phyloP scores from a whole-genome alignment of 2,329 filamentous ascomycete species.

The Zasmidium cellare region DNA sequence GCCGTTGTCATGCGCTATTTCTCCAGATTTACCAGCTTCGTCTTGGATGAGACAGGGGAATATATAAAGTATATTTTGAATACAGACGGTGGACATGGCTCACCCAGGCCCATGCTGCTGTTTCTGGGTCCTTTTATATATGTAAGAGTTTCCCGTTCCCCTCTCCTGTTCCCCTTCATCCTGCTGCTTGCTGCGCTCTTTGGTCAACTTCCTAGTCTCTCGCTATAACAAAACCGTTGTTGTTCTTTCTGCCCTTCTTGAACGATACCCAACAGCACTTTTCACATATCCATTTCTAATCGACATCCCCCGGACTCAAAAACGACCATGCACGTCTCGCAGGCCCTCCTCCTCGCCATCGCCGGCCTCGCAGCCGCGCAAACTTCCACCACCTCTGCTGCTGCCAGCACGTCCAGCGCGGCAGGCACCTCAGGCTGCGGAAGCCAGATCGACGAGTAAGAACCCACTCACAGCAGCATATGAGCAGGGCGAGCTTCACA shows the following conservation, averaged over 20 bases:
- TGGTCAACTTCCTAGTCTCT: background rate
- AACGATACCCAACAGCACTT: slow-evolving; percentile 2
- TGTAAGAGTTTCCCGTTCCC: too few species aligned
- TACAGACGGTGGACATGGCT: background rate
- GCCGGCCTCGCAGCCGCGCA: slow-evolving; percentile 44
- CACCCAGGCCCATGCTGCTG: background rate
- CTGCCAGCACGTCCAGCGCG: slow-evolving; percentile 30
- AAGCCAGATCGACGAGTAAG: slow-evolving; percentile 40
- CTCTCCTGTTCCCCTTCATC: too few species aligned
- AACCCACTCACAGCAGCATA: background rate
- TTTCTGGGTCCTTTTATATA: background rate
- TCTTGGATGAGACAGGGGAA: background rate
- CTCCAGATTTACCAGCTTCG: background rate
- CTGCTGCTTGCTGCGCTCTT: background rate
- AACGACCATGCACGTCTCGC: slow-evolving; percentile 20
- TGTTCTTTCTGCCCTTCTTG: background rate
- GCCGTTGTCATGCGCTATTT: background rate
- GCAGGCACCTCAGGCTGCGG: slow-evolving; percentile 36
- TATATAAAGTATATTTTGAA: background rate
- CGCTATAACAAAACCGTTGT: background rate
- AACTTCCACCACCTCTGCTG: slow-evolving; percentile 34
- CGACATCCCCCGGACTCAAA: background rate
- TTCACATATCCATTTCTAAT: background rate
- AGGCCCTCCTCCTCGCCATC: slow-evolving; percentile 33
- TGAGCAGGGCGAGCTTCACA: background rate